phyloP scores from a whole-genome alignment of 116 monocot genomes.

The Posidonia oceanica region DNA sequence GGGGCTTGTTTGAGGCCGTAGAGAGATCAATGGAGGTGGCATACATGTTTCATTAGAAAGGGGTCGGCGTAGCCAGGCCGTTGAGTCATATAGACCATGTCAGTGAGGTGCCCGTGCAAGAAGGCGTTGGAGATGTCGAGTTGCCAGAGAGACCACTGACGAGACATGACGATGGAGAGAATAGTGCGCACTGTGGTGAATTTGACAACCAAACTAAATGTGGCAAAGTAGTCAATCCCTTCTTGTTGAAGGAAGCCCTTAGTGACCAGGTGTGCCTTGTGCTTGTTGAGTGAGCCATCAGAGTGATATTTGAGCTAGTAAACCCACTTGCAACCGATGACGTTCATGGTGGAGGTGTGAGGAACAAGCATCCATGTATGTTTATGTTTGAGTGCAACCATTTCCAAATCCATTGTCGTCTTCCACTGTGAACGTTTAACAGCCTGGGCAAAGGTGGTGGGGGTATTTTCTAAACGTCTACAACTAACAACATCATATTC shows the following conservation, averaged over 20 bases:
- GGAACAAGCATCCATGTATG: background rate
- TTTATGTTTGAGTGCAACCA: background rate
- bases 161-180: background rate
- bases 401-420: background rate
- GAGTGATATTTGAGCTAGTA: background rate
- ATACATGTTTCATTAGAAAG: background rate
- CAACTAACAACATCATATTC: no score
- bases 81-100: background rate
- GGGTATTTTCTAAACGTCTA: no score
- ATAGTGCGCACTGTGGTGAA: background rate
- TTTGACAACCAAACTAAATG: background rate
- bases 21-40: background rate
- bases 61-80: background rate
- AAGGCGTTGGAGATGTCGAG: background rate
- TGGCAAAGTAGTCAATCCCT: background rate
- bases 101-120: background rate
- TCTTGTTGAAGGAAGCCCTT: background rate
- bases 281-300: background rate
- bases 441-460: background rate
- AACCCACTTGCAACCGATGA: slow-evolving; percentile 1
- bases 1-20: background rate
- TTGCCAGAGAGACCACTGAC: background rate
- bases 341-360: no score
- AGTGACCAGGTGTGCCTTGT: background rate
- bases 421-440: background rate